phyloP scores from a whole-genome alignment of 1,284 basidiomycete species.

The Vanrija pseudolonga region DNA sequence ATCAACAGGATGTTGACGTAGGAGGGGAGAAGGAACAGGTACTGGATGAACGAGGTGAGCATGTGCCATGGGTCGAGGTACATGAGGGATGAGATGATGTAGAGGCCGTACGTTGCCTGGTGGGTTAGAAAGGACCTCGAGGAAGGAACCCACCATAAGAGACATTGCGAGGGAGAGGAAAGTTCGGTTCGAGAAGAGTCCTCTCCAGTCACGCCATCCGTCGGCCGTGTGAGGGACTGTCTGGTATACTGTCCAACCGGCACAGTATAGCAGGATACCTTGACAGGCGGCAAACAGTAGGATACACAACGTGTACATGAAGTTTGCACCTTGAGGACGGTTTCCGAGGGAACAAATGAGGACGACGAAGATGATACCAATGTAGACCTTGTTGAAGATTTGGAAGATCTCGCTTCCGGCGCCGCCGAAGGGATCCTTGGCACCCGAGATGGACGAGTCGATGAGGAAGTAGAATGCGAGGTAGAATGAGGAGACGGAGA shows the following conservation, averaged over 20 bases:
- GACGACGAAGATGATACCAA: constrained; percentile 38
- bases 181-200: constrained; percentile 62
- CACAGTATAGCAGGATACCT: constrained; percentile 65
- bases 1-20: constrained; percentile 76
- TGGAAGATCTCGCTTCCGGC: constrained; percentile 74
- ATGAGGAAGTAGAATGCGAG: constrained; percentile 56
- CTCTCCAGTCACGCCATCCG: constrained; percentile 66
- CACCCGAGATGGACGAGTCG: constrained; percentile 58
- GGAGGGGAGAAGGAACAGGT: constrained; percentile 51
- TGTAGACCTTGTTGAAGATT: constrained; percentile 62
- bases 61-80: constrained; percentile 92
- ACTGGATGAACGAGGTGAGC: constrained; percentile 70
- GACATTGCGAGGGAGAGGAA: constrained; percentile 67
- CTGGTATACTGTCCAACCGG: constrained; percentile 78
- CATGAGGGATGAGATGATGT: constrained; percentile 78
- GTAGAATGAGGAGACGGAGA: constrained; percentile 67
- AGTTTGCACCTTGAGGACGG: constrained; percentile 78
- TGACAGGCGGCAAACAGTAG: constrained; percentile 45
- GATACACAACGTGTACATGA: constrained; percentile 59
- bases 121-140: neutral
- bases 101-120: constrained; percentile 80
- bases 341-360: constrained; percentile 59
- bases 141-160: constrained; percentile 25
- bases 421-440: constrained; percentile 67
- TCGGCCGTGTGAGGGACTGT: constrained; percentile 67